Evolutionary conservation across 1,284 basidiomycete species (phyloP).

Genomic region (Ustilago shanxiensis): DNA sequence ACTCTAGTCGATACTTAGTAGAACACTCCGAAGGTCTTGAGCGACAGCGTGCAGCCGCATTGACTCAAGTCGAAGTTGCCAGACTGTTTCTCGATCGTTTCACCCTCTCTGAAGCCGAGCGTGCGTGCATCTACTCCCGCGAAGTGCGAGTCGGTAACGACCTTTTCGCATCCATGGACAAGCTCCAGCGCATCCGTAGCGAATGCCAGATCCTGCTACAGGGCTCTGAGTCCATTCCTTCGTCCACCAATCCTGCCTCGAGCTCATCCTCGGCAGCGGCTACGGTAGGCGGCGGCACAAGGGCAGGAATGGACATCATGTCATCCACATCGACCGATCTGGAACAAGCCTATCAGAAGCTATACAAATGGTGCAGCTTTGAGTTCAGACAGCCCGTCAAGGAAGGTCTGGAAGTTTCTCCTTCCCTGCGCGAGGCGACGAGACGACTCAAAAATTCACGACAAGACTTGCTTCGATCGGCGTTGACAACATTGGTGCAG

Average conservation of each 20-base stretch:
- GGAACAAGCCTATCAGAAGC: conserved; percentile 89
- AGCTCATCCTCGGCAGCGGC: conserved; percentile 78
- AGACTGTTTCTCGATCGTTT: conserved; percentile 85
- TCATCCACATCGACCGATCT: conserved; percentile 77
- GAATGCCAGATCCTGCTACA: conserved; percentile 89
- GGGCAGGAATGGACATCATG: conserved; percentile 78
- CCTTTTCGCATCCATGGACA: conserved; percentile 89
- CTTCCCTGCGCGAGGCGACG: conserved; percentile 81
- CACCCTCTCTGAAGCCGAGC: conserved; percentile 82
- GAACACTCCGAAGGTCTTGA: conserved; percentile 50
- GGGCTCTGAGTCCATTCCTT: conserved; percentile 79
- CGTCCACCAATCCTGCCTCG: conserved; percentile 75
- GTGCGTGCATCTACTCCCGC: conserved; percentile 80
- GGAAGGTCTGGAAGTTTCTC: conserved; percentile 78
- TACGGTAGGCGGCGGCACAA: conserved; percentile 73
- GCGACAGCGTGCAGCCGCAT: conserved; percentile 25
- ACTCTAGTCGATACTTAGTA: conserved; percentile 47
- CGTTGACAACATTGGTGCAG: conserved; percentile 81
- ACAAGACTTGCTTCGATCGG: conserved; percentile 67
- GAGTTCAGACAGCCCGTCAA: conserved; percentile 79
- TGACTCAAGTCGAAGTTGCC: conserved; percentile 77
- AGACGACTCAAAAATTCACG: conserved; percentile 80
- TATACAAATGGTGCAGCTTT: conserved; percentile 85
- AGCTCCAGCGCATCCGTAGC: conserved; percentile 82
- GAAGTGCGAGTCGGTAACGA: conserved; percentile 80